These are phyloP conservation scores for Xerocomellus intermedius DNA, from an alignment of 768 basidiomycete species.

Conservation along the genomic window DNA sequence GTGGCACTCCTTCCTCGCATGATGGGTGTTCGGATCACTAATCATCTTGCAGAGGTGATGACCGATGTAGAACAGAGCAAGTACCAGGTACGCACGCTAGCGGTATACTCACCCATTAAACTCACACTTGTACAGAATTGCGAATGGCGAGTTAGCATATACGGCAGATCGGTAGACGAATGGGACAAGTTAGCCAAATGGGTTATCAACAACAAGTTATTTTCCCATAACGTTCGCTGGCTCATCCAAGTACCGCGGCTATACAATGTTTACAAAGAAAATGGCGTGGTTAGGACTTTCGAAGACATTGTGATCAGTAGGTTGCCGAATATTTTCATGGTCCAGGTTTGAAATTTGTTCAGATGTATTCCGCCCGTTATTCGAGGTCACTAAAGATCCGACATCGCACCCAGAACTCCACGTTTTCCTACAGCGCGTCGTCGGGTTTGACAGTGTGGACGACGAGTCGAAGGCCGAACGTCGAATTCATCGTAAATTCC, in stretches of 20 bases:
- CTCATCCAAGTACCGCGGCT: slow-evolving; percentile 92
- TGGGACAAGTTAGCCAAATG: slow-evolving; percentile 99
- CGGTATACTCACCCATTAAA: background rate
- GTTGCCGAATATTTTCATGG: slow-evolving; percentile 30
- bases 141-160: slow-evolving; percentile 97
- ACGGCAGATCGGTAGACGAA: slow-evolving; percentile 77
- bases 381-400: slow-evolving; percentile 95
- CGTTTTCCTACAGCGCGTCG: slow-evolving; percentile 89
- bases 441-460: slow-evolving; percentile 98
- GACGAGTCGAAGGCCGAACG: slow-evolving; percentile 95
- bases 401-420: slow-evolving; percentile 89
- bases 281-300: slow-evolving; percentile 79
- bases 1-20: slow-evolving; percentile 38
- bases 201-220: slow-evolving; percentile 91
- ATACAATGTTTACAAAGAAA: slow-evolving; percentile 93
- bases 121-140: slow-evolving; percentile 57
- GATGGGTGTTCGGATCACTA: background rate
- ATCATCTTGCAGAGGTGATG: slow-evolving; percentile 73
- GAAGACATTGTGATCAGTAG: slow-evolving; percentile 88
- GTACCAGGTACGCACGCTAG: slow-evolving; percentile 68
- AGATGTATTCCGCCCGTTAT: slow-evolving; percentile 93
- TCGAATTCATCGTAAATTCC: slow-evolving; percentile 90
- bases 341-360: background rate
- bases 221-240: slow-evolving; percentile 97
- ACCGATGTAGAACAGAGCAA: slow-evolving; percentile 98